Base-by-base conservation (phyloP, 2,329 filamentous ascomycete genomes). In the Fusarium pilosicola region DNA sequence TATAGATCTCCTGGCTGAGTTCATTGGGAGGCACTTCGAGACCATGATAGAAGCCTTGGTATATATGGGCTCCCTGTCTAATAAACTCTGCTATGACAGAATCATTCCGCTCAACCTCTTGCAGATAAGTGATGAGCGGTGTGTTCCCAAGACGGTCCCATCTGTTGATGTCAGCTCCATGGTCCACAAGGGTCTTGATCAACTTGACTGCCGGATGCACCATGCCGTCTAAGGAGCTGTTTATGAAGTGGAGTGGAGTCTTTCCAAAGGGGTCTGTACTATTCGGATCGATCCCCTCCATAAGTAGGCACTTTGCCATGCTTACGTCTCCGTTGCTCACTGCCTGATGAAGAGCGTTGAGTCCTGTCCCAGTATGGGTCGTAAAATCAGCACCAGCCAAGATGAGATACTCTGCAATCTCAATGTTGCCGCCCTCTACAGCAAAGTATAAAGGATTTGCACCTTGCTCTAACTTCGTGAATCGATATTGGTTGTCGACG, bases 391-490 rank as follows among this genome's bases (percentile, higher is more conserved):
- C 56, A 0, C 54, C 57, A 3, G 26, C 22, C 41, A 45, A 15
- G n/a, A 72, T 49, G 10, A 72, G 58, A 2, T 32, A 42, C 1
- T 32, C 39, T 9, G 12, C 41, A 15, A 30, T 62, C 2, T 48
- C 10, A 12, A 30, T 20, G 4, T 44, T 3, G 14, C 69, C 54
- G 11, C 32, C 24, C 15, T 48, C 4, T 1, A 68, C n/a, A 26
- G 68, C 69, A 26, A 72, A 72, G 30, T 68, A 71, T 12, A 68
- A 54, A n/a, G 63, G 18, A 13, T 45, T 72, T 20, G 68, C 69
- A 22, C 68, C 68, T 5, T 52, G 9, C 17, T 68, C 58, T 8
- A 71, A 6, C 3, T 18, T 24, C 22, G 10, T 6, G 3, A 7
- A 5, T 7, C 36, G 8, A 38, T 26, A 30, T 11, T 20, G 2